These are phyloP conservation scores for Abrus pulchellus DNA, from an alignment of 306 rosid genomes.

Conservation along the genomic window DNA sequence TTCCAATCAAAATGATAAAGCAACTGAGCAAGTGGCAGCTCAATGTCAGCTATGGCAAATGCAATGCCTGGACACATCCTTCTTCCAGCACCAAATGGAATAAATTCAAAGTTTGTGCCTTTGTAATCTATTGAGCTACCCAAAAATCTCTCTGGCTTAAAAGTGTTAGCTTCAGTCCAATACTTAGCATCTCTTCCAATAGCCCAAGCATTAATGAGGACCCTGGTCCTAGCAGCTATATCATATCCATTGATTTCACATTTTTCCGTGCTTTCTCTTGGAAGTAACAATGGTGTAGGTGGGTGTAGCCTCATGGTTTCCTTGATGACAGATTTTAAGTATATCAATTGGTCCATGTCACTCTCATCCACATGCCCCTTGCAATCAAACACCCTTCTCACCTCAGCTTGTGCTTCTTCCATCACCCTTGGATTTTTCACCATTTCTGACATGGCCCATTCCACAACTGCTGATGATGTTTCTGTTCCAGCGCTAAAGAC, in stretches of 20 bases:
- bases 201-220: slow-evolving; percentile 11
- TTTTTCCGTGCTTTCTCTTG: slow-evolving; percentile 43
- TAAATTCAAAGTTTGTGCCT: slow-evolving; percentile 24
- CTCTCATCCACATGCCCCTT: slow-evolving; percentile 19
- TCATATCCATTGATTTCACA: slow-evolving; percentile 41
- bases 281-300: slow-evolving; percentile 27
- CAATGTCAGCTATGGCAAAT: slow-evolving; percentile 33
- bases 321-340: slow-evolving; percentile 35
- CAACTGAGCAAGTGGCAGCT: slow-evolving; percentile 33
- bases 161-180: slow-evolving; percentile 43
- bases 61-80: slow-evolving; percentile 38
- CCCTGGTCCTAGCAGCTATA: background rate
- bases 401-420: slow-evolving; percentile 49
- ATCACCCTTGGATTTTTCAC: slow-evolving; percentile 44
- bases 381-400: slow-evolving; percentile 17
- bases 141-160: slow-evolving; percentile 39
- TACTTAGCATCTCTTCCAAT: slow-evolving; percentile 31
- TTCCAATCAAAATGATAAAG: slow-evolving; percentile 39
- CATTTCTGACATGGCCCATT: slow-evolving; percentile 54
- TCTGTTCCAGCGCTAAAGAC: slow-evolving; percentile 44
- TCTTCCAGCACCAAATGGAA: slow-evolving; percentile 35
- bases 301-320: slow-evolving; percentile 48
- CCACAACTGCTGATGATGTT: slow-evolving; percentile 40
- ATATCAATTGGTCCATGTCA: slow-evolving; percentile 1
- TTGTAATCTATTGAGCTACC: slow-evolving; percentile 13